Conservation (phyloP, 2,329 filamentous ascomycete genomes). For the Aspergillus phoenicis region DNA sequence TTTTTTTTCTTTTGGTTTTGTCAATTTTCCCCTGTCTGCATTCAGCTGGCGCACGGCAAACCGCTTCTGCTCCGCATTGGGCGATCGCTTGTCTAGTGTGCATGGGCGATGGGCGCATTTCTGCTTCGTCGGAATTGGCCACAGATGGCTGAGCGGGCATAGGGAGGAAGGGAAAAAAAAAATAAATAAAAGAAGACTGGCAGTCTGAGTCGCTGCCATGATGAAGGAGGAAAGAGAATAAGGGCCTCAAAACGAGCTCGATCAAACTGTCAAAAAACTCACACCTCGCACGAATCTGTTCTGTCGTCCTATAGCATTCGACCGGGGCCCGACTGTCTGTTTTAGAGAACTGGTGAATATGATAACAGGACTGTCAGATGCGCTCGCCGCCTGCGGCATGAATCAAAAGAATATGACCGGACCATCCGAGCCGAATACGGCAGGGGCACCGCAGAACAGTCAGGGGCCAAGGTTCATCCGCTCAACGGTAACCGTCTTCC, state of each 20-base stretch:
- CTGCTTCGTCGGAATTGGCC: not conserved
- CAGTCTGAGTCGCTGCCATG: not conserved
- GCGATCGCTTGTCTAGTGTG: constrained; percentile 3
- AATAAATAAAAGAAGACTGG: too few relatives aligned
- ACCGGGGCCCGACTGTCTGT: not conserved
- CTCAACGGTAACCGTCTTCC: not conserved
- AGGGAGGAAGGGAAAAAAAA: not conserved
- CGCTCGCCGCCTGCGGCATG: not conserved
- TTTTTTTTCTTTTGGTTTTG: not conserved
- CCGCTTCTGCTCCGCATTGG: constrained; percentile 9
- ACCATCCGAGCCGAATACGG: not conserved
- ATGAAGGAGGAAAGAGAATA: not conserved
- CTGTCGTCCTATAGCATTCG: not conserved
- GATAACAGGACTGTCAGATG: not conserved
- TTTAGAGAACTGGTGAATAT: constrained; percentile 2
- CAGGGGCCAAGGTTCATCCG: not conserved
- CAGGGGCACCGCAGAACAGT: constrained; percentile 1
- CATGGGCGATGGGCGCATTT: not conserved
- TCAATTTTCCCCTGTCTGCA: not conserved
- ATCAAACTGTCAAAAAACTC: not conserved
- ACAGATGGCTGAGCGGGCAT: not conserved
- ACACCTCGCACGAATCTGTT: not conserved
- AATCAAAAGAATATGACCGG: not conserved
- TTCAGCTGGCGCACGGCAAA: constrained; percentile 10
- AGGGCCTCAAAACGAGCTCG: not conserved